A percentile compares a stretch with the other conserved stretches of the same genome.
Conservation (phyloP, 257 asterid species). For the Nicotiana benthamiana region DNA sequence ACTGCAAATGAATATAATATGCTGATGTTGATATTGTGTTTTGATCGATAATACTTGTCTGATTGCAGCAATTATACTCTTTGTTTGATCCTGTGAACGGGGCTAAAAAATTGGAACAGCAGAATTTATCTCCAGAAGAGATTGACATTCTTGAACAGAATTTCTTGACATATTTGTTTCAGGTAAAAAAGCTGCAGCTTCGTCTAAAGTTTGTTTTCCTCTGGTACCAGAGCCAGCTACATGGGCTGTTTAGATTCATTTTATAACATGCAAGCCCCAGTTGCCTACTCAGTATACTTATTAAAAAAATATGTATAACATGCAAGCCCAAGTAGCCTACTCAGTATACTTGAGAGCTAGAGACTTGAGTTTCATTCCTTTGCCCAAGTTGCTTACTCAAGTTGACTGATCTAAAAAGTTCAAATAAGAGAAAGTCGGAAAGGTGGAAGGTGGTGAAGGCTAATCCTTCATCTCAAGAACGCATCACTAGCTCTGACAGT, state of each 20-base stretch:
- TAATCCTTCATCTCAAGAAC: not conserved
- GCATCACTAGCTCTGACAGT: not conserved
- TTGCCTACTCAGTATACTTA: not conserved
- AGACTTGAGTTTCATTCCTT: not conserved
- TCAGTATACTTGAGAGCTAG: not conserved
- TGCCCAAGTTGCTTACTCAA: not conserved
- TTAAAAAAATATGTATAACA: not conserved
- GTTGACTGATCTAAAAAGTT: not conserved
- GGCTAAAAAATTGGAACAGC: slow-evolving; percentile 78
- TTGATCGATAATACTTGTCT: not conserved
- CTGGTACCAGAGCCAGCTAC: not conserved
- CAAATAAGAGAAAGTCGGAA: not conserved
- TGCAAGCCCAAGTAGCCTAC: not conserved
- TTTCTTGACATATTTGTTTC: slow-evolving; percentile 71
- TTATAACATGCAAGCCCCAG: not conserved
- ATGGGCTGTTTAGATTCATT: not conserved
- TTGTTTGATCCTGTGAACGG: slow-evolving; percentile 95
- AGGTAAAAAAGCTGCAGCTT: slow-evolving; percentile 34
- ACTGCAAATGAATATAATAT: not conserved
- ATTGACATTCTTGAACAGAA: slow-evolving; percentile 81
- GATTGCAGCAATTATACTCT: slow-evolving; percentile 87
- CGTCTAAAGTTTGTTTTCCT: not conserved
- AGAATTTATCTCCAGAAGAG: slow-evolving; percentile 68
- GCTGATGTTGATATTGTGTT: not conserved
- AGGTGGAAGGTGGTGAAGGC: not conserved